Base-by-base conservation (phyloP, 352 stramenopile species). In the Phytophthora fragariaefolia region DNA sequence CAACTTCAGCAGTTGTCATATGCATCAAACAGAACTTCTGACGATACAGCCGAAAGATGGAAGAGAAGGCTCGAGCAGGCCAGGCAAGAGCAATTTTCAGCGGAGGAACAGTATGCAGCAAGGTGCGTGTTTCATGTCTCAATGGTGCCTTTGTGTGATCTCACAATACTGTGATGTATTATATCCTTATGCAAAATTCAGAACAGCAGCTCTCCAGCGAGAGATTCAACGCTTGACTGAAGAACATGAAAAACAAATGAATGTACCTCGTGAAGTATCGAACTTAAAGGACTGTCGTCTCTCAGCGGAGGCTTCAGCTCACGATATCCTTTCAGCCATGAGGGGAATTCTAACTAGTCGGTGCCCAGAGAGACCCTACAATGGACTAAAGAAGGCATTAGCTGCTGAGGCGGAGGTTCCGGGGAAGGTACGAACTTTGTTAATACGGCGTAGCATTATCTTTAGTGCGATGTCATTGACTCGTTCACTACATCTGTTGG, bases 331-430 rank as follows among this genome's bases (percentile, higher is more conserved):
- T 0, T 83, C 80, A n/a, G 66, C 73, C 0, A 94, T 94, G 69
- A 87, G 85, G 23, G 77, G 85, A 13, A 92, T 92, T 58, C 50
- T 94, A 20, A 62, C 49, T 7, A 73, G 51, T 49, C 71, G 86
- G 20, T 95, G 80, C 24, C 69, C 83, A 15, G 74, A 88, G 23
- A 58, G 83, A 26, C 86, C 86, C 3, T 95, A 92, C 55, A 91
- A 92, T 36, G 84, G 86, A 0, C 76, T 95, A 36, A 95, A 93
- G 58, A 95, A 95, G 58, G 82, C 86, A 17, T 64, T 95, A 26
- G 84, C 81, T 32, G 71, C 77, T 6, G 79, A 93, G 2, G 79
- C 84, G 8, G 86, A 95, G 49, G 62, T 82, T 4, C 84, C 86
- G 2, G 86, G 84, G 6, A 95, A 92, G 75, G 84, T 94, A 63